These are phyloP conservation scores for Wakefieldia striispora DNA, from an alignment of 768 basidiomycete genomes.

Conservation along the genomic window DNA sequence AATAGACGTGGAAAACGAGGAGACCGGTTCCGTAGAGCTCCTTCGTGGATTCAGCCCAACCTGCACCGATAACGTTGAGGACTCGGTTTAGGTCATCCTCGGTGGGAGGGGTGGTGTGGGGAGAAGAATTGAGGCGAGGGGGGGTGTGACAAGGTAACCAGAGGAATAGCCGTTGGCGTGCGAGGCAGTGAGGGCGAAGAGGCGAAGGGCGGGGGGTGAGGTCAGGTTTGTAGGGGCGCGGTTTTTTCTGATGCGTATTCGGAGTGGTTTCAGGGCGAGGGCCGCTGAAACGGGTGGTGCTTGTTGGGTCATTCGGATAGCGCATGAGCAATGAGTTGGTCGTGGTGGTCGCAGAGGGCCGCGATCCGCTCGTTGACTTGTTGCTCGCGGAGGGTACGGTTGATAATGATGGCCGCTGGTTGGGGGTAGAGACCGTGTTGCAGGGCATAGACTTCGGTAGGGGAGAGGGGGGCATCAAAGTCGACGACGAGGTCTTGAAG, in stretches of 20 bases:
- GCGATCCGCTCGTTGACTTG: too few species aligned
- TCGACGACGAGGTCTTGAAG: neutral
- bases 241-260: too few species aligned
- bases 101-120: too few species aligned
- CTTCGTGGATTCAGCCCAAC: conserved; percentile 32
- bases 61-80: conserved; percentile 15
- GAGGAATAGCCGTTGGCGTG: neutral
- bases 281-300: too few species aligned
- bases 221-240: neutral
- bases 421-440: neutral
- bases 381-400: neutral
- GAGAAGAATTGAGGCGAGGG: too few species aligned
- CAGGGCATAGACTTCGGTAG: neutral
- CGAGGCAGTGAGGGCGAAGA: neutral
- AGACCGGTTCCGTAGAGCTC: conserved; percentile 40
- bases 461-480: neutral
- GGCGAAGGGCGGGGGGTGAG: neutral
- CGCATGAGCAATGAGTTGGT: too few species aligned
- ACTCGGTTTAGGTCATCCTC: too few species aligned
- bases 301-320: too few species aligned
- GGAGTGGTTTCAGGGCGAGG: too few species aligned
- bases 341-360: too few species aligned
- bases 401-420: neutral
- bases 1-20: conserved; percentile 39
- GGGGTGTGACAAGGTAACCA: conserved; percentile 11